A percentile compares a stretch with the other conserved stretches of the same genome.
Evolutionary conservation across 73 alveolate genomes (phyloP).

Genomic region (Uronychia binucleata): DNA sequence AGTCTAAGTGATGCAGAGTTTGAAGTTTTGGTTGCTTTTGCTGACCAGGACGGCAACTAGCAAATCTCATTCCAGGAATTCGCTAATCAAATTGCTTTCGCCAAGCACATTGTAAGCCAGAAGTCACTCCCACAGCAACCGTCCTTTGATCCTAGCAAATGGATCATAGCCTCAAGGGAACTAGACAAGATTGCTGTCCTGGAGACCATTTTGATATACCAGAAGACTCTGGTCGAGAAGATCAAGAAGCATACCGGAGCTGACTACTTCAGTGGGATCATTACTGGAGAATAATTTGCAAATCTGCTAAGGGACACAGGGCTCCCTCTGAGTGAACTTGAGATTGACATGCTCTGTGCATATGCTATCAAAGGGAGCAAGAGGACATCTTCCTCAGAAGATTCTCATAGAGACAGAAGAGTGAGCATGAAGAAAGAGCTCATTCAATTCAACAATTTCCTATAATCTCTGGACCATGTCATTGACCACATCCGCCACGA

Average conservation of each 20-base stretch:
- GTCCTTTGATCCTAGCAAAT: slow-evolving; percentile 32
- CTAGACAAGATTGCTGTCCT: slow-evolving; percentile 4
- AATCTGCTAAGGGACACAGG: slow-evolving; percentile 30
- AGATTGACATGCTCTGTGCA: slow-evolving; percentile 21
- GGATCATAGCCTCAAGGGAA: slow-evolving; percentile 46
- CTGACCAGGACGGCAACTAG: slow-evolving; percentile 40
- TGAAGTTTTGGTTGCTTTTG: slow-evolving; percentile 23
- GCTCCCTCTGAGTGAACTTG: slow-evolving; percentile 22
- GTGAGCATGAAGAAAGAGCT: slow-evolving; percentile 18
- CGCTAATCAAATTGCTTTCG: slow-evolving; percentile 37
- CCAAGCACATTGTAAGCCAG: slow-evolving; percentile 16
- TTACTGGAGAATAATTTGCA: slow-evolving; percentile 47
- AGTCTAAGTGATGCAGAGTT: slow-evolving; percentile 16
- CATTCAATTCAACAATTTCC: slow-evolving; percentile 27
- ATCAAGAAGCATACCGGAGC: neutral
- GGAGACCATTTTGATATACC: slow-evolving; percentile 8
- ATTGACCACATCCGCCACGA: slow-evolving; percentile 40
- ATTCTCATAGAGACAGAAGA: neutral
- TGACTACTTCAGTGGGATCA: slow-evolving; percentile 17
- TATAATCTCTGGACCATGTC: slow-evolving; percentile 28
- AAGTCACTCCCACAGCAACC: neutral
- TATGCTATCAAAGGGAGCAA: slow-evolving; percentile 48
- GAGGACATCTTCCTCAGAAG: slow-evolving; percentile 1
- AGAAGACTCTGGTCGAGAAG: neutral
- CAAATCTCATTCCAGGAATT: slow-evolving; percentile 12